A percentile compares a stretch with the other conserved stretches of the same genome.
phyloP scores from a whole-genome alignment of 208 protist species.

The Trypanosoma scelopori region DNA sequence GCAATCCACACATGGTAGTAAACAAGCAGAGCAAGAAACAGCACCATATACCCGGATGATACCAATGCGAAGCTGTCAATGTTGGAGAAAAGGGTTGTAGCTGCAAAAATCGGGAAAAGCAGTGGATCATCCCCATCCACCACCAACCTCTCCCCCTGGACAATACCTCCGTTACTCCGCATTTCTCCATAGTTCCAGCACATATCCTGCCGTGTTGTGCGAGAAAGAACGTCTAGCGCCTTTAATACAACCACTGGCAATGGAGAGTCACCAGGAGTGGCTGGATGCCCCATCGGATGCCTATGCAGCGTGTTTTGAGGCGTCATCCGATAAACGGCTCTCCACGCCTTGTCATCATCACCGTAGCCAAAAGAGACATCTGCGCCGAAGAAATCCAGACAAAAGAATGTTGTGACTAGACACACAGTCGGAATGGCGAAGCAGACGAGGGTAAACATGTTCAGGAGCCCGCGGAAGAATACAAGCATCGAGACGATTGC shows the following conservation, averaged over 20 bases:
- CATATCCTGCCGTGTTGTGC: neutral
- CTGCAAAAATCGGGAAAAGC: slow-evolving; percentile 24
- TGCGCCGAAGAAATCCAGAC: slow-evolving; percentile 19
- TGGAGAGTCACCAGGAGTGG: neutral
- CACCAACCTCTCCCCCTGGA: neutral
- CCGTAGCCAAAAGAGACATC: slow-evolving; percentile 2
- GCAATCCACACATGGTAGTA: slow-evolving; percentile 3
- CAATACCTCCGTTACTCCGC: neutral
- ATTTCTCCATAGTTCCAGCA: slow-evolving; percentile 26
- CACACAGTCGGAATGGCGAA: slow-evolving; percentile 12
- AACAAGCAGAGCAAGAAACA: slow-evolving; percentile 11
- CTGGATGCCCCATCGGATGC: too few relatives aligned
- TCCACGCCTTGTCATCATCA: slow-evolving; percentile 16
- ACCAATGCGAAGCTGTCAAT: slow-evolving; percentile 20
- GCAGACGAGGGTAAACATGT: slow-evolving; percentile 9
- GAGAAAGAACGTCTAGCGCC: slow-evolving; percentile 20
- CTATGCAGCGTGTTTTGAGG: neutral
- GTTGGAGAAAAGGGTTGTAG: slow-evolving; percentile 20
- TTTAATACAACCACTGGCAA: slow-evolving; percentile 20
- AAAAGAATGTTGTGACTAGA: slow-evolving; percentile 13
- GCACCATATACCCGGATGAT: slow-evolving; percentile 12
- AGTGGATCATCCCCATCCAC: slow-evolving; percentile 23
- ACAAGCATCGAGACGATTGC: slow-evolving; percentile 4
- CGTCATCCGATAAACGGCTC: neutral
- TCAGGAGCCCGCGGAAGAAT: slow-evolving; percentile 17